These are phyloP conservation scores for Sanghuangporus weigelae DNA, from an alignment of 1,284 basidiomycete species.

Conservation along the genomic window DNA sequence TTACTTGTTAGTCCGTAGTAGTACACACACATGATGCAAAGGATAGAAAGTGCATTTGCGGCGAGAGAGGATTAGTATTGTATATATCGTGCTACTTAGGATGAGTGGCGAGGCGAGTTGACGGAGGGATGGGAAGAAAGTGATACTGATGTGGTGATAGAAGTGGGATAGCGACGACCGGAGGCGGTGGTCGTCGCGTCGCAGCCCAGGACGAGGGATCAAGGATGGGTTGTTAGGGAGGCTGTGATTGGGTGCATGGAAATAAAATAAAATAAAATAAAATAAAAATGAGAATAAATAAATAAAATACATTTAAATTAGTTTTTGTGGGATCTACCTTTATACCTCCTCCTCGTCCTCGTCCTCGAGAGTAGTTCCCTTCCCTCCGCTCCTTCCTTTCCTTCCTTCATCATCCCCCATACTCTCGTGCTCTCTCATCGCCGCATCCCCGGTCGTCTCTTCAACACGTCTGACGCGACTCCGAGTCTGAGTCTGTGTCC, in stretches of 20 bases:
- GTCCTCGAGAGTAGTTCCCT: background rate
- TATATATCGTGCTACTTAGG: background rate
- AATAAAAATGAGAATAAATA: background rate
- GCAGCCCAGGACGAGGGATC: background rate
- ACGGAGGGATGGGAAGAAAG: background rate
- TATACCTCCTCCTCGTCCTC: background rate
- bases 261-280: background rate
- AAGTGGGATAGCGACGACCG: background rate
- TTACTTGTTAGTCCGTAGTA: no score
- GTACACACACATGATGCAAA: no score
- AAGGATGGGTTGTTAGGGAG: background rate
- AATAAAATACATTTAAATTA: background rate
- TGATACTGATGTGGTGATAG: background rate
- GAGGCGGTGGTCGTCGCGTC: background rate
- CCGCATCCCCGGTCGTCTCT: background rate
- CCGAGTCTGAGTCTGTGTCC: background rate
- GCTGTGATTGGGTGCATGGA: background rate
- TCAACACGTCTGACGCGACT: background rate
- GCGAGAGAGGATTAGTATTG: background rate
- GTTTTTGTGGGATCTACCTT: background rate
- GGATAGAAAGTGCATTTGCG: background rate
- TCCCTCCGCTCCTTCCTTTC: constrained; percentile 5
- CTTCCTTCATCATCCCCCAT: constrained; percentile 1
- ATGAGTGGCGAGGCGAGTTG: background rate
- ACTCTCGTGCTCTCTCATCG: background rate